Evolutionary conservation across 2,329 filamentous ascomycete species (phyloP).

Genomic region (Coniochaeta prunicola): DNA sequence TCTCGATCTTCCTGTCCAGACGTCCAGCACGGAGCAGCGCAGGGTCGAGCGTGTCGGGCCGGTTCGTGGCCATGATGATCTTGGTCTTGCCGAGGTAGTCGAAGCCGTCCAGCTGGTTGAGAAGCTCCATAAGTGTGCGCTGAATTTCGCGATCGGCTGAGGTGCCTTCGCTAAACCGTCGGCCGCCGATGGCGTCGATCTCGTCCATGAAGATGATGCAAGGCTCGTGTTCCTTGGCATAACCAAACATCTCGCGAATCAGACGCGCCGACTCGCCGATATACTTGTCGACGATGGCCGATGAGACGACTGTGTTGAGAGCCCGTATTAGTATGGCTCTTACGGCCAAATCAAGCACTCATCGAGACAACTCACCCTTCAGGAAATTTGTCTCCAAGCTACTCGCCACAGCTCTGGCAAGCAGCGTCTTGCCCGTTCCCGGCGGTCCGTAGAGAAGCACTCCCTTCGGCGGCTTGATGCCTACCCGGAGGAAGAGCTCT

Average conservation of each 20-base stretch:
- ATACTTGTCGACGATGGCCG: slow-evolving; percentile 98
- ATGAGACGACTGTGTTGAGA: slow-evolving; percentile 71
- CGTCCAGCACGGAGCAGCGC: slow-evolving; percentile 87
- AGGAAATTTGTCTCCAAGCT: slow-evolving; percentile 97
- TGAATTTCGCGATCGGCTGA: slow-evolving; percentile 98
- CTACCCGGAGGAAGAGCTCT: slow-evolving; percentile 90
- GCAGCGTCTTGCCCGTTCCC: slow-evolving; percentile 91
- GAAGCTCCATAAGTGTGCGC: slow-evolving; percentile 94
- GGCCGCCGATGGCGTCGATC: slow-evolving; percentile 96
- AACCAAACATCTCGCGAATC: slow-evolving; percentile 99
- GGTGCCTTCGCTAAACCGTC: slow-evolving; percentile 94
- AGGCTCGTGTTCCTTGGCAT: slow-evolving; percentile 97
- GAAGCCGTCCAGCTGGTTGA: slow-evolving; percentile 98
- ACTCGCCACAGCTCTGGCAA: slow-evolving; percentile 91
- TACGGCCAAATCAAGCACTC: background rate
- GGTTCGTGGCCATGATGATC: slow-evolving; percentile 99
- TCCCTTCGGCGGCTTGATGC: slow-evolving; percentile 98
- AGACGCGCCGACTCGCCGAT: slow-evolving; percentile 96
- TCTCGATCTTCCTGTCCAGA: slow-evolving; percentile 96
- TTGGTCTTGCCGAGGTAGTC: slow-evolving; percentile 99
- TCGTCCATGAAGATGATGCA: slow-evolving; percentile 99
- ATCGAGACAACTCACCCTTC: slow-evolving; percentile 58
- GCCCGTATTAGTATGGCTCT: background rate
- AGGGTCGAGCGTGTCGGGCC: slow-evolving; percentile 92
- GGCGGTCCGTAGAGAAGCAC: slow-evolving; percentile 93